These are phyloP conservation scores for Coemansia sp. DNA, from an alignment of 192 early-diverging fungal species.

Conservation along the genomic window DNA sequence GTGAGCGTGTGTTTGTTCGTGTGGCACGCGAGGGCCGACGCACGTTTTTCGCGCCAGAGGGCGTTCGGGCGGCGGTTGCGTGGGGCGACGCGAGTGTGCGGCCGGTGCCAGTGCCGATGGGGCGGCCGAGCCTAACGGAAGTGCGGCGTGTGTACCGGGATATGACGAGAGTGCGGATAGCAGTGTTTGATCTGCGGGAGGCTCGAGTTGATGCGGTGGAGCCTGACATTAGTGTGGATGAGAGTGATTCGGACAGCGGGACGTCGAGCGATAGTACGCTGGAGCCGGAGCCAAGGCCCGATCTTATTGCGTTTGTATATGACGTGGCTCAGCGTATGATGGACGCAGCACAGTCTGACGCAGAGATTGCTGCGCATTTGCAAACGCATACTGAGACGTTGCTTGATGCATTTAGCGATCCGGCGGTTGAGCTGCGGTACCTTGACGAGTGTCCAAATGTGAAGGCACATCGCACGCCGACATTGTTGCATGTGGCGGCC, in stretches of 20 bases:
- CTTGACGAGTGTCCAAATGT: constrained; percentile 47
- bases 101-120: constrained; percentile 75
- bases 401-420: constrained; percentile 56
- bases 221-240: background rate
- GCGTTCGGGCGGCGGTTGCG: background rate
- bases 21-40: constrained; percentile 33
- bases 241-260: background rate
- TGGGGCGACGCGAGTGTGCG: constrained; percentile 60
- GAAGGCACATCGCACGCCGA: constrained; percentile 50
- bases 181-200: background rate
- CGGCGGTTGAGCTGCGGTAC: constrained; percentile 50
- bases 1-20: constrained; percentile 76
- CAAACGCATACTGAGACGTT: constrained; percentile 65
- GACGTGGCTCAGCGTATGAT: constrained; percentile 35
- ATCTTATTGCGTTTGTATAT: constrained; percentile 38
- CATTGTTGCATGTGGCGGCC: constrained; percentile 79
- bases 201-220: background rate
- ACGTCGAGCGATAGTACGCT: constrained; percentile 37
- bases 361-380: constrained; percentile 53
- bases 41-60: constrained; percentile 19
- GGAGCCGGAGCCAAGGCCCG: constrained; percentile 37
- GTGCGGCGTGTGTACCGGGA: constrained; percentile 37
- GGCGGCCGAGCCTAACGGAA: constrained; percentile 62
- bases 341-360: constrained; percentile 35
- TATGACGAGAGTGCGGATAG: constrained; percentile 30